These are phyloP conservation scores for Botrytis sinoallii DNA, from an alignment of 2,329 filamentous ascomycete species.

Conservation along the genomic window DNA sequence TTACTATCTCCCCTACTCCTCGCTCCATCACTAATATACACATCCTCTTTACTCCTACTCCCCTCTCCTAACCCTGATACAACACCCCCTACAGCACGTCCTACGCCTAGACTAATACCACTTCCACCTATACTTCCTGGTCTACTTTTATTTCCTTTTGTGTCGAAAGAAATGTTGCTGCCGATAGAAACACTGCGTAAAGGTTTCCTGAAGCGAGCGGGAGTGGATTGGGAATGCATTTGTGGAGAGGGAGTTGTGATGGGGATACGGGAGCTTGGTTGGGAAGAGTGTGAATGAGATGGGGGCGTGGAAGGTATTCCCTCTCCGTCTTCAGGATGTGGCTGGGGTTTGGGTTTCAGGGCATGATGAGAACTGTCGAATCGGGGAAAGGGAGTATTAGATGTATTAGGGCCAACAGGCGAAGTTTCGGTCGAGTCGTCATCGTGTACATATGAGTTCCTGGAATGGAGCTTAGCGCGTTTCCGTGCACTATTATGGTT, in stretches of 20 bases:
- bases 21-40: slow-evolving; percentile 1
- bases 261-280: background rate
- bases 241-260: background rate
- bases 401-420: background rate
- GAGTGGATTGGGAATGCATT: background rate
- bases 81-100: slow-evolving; percentile 30
- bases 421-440: slow-evolving; percentile 29
- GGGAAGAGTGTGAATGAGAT: slow-evolving; percentile 19
- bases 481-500: slow-evolving; percentile 16
- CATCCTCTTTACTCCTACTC: slow-evolving; percentile 5
- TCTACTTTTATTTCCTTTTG: slow-evolving; percentile 15
- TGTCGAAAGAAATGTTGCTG: slow-evolving; percentile 32
- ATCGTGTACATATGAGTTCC: slow-evolving; percentile 15
- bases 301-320: slow-evolving; percentile 21
- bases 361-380: background rate
- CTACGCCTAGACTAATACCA: slow-evolving; percentile 33
- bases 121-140: slow-evolving; percentile 1
- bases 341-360: background rate
- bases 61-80: slow-evolving; percentile 13
- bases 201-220: background rate
- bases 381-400: background rate
- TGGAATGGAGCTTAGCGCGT: background rate
- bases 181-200: slow-evolving; percentile 30
- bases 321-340: background rate
- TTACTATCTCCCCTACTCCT: background rate